Conservation (phyloP, 768 basidiomycete species). For the Pilatotrama ljubarskyi region DNA sequence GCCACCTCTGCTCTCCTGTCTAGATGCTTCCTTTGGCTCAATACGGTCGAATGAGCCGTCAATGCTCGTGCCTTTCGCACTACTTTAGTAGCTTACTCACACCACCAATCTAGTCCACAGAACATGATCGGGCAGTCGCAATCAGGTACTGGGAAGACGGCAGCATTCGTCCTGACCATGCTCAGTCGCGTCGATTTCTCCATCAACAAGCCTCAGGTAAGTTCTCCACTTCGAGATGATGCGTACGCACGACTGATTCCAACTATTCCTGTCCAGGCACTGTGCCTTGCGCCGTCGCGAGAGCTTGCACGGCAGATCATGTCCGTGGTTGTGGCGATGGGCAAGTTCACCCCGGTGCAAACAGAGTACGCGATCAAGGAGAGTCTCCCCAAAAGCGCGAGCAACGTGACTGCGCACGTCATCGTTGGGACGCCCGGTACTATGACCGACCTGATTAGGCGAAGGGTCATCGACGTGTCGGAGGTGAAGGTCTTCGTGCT, state of each 20-base stretch:
- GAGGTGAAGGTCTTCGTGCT: constrained; percentile 91
- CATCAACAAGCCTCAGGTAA: constrained; percentile 80
- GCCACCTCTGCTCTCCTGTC: not conserved
- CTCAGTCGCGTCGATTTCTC: constrained; percentile 88
- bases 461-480: constrained; percentile 74
- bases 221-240: constrained; percentile 5
- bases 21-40: not conserved
- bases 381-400: constrained; percentile 63
- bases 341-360: constrained; percentile 90
- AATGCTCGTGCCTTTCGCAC: not conserved
- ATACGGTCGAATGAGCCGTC: not conserved
- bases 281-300: constrained; percentile 97
- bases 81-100: not conserved
- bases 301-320: constrained; percentile 98
- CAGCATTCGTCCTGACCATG: constrained; percentile 98
- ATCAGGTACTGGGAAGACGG: constrained; percentile 98
- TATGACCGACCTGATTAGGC: constrained; percentile 81
- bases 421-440: constrained; percentile 97
- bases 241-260: not conserved
- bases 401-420: constrained; percentile 80
- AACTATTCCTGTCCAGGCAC: constrained; percentile 54
- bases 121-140: constrained; percentile 99
- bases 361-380: constrained; percentile 97
- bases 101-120: constrained; percentile 60
- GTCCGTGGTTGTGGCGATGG: constrained; percentile 91